phyloP scores from a whole-genome alignment of 2,329 filamentous ascomycete genomes.

The Fusarium sp. region DNA sequence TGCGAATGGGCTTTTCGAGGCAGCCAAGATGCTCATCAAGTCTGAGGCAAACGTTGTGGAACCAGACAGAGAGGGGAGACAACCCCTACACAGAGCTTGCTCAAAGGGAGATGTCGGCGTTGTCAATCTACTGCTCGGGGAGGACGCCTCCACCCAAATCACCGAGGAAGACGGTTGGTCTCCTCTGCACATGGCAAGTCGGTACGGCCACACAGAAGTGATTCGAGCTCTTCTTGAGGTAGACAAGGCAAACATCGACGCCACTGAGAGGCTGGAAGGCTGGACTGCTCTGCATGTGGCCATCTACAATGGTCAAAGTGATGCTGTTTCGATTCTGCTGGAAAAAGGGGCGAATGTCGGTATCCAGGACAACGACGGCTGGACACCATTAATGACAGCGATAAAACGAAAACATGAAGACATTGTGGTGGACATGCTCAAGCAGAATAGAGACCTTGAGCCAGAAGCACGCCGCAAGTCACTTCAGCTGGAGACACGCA shows the following conservation, averaged over 20 bases:
- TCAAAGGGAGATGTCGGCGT: background rate
- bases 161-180: background rate
- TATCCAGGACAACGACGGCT: background rate
- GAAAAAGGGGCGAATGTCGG: background rate
- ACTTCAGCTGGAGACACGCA: background rate
- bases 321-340: background rate
- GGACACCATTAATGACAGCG: slow-evolving; percentile 3
- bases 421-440: background rate
- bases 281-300: background rate
- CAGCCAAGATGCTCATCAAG: background rate
- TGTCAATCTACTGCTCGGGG: background rate
- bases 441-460: background rate
- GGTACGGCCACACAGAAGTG: background rate
- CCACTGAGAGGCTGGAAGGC: background rate
- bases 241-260: background rate
- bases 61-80: background rate
- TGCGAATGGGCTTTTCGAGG: background rate
- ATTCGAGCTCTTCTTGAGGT: background rate
- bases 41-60: background rate
- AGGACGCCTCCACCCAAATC: background rate
- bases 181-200: background rate
- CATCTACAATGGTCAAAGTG: background rate
- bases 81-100: background rate
- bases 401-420: background rate
- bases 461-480: background rate